These are phyloP conservation scores for Kwoniella sp. DNA, from an alignment of 768 basidiomycete species.

Conservation along the genomic window DNA sequence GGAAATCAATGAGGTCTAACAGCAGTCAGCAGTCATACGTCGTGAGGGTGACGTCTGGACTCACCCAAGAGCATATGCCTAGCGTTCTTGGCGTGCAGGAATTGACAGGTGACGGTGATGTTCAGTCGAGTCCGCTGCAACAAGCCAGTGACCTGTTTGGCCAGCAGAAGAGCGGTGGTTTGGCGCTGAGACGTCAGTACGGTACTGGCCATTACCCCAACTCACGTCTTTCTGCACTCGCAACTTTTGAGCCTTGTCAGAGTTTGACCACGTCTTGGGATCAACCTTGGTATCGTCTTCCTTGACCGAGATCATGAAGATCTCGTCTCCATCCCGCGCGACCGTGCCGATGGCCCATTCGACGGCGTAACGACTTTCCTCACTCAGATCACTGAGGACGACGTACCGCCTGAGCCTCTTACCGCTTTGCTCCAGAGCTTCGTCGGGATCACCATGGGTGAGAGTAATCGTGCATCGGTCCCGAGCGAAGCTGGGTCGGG, in stretches of 20 bases:
- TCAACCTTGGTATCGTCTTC: slow-evolving; percentile 82
- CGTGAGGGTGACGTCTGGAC: slow-evolving; percentile 17
- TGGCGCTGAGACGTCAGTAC: slow-evolving; percentile 60
- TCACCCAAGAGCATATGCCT: slow-evolving; percentile 78
- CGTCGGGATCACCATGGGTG: slow-evolving; percentile 74
- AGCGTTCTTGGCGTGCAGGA: slow-evolving; percentile 94
- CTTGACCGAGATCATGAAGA: slow-evolving; percentile 79
- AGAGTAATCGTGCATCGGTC: slow-evolving; percentile 88
- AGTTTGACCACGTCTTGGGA: slow-evolving; percentile 57
- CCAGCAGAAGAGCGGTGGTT: slow-evolving; percentile 78
- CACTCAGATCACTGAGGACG: slow-evolving; percentile 88
- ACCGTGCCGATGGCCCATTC: slow-evolving; percentile 99
- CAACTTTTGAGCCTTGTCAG: slow-evolving; percentile 71
- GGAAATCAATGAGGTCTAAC: slow-evolving; percentile 70
- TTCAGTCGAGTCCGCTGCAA: slow-evolving; percentile 86
- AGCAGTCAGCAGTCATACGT: slow-evolving; percentile 1
- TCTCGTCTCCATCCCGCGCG: slow-evolving; percentile 85
- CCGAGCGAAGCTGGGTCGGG: slow-evolving; percentile 77
- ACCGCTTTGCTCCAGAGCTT: slow-evolving; percentile 56
- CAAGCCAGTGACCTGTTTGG: slow-evolving; percentile 80
- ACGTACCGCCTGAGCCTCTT: slow-evolving; percentile 68
- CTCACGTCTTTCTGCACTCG: slow-evolving; percentile 85
- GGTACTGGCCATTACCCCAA: not conserved
- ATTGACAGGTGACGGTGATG: slow-evolving; percentile 83
- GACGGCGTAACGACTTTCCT: slow-evolving; percentile 88